These are phyloP conservation scores for Petunia axillaris DNA, from an alignment of 257 asterid species.

Conservation along the genomic window DNA sequence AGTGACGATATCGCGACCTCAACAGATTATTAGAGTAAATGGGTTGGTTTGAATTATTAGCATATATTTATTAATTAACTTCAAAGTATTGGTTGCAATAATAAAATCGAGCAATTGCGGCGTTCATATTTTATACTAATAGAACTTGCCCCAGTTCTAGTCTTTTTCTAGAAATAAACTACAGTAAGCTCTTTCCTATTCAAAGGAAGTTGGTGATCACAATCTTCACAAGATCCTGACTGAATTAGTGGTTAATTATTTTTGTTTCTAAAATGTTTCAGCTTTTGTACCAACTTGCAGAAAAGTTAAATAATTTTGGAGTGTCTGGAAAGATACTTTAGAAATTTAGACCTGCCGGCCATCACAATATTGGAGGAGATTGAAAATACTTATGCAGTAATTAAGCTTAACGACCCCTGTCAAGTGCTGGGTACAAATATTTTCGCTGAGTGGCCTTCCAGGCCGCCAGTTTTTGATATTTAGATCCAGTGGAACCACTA, in stretches of 20 bases:
- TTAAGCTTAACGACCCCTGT: too few species aligned
- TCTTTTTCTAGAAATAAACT: neutral
- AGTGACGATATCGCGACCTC: conserved; percentile 1
- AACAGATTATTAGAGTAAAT: neutral
- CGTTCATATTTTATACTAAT: neutral
- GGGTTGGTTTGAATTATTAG: neutral
- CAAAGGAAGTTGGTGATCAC: conserved; percentile 12
- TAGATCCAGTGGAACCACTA: too few species aligned
- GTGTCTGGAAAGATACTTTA: neutral
- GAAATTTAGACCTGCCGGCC: conserved; percentile 7
- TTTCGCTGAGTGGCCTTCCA: too few species aligned
- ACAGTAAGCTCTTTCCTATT: conserved; percentile 12
- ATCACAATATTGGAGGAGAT: neutral
- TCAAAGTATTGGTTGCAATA: neutral
- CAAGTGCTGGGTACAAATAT: too few species aligned
- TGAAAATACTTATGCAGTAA: neutral
- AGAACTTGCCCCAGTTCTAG: neutral
- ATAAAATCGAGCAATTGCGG: neutral
- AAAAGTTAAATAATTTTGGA: conserved; percentile 5
- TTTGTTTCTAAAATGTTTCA: neutral
- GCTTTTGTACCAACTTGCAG: neutral
- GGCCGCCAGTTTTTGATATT: too few species aligned
- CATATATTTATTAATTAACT: neutral
- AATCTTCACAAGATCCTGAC: neutral
- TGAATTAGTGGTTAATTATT: neutral